Evolutionary conservation across 306 rosid species (phyloP).

Genomic region (Mimosa bimucronata): DNA sequence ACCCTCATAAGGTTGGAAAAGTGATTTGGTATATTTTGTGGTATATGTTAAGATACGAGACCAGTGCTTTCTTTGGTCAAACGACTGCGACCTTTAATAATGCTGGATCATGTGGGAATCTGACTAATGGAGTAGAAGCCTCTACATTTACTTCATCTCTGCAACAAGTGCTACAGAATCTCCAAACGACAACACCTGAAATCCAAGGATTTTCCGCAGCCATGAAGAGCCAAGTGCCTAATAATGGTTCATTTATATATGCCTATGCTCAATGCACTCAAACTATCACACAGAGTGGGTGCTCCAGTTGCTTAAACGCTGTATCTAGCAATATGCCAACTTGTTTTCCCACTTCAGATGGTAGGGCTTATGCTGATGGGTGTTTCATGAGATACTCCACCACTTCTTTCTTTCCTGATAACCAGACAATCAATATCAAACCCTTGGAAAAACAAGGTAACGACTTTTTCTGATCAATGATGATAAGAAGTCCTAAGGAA

Average conservation of each 20-base stretch:
- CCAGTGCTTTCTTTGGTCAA: neutral
- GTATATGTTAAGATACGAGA: neutral
- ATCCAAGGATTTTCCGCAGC: neutral
- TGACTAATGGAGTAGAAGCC: neutral
- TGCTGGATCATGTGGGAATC: neutral
- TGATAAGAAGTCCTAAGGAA: too few relatives aligned
- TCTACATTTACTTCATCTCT: neutral
- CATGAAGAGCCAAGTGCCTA: neutral
- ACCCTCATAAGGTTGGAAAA: neutral
- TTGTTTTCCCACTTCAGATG: constrained; percentile 2
- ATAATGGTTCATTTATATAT: neutral
- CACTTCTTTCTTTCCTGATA: neutral
- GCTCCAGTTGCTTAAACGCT: neutral
- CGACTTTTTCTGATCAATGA: too few relatives aligned
- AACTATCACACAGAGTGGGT: neutral
- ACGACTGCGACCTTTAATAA: neutral
- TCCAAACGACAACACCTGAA: neutral
- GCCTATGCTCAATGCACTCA: neutral
- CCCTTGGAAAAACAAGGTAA: neutral
- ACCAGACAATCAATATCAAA: neutral
- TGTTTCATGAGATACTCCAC: constrained; percentile 5
- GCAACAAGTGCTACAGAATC: neutral
- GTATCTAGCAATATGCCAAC: neutral
- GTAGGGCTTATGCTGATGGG: neutral
- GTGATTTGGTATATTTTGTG: neutral